Evolutionary conservation across 1,284 basidiomycete species (phyloP).

Genomic region (Mycosarcoma mackinlayi): DNA sequence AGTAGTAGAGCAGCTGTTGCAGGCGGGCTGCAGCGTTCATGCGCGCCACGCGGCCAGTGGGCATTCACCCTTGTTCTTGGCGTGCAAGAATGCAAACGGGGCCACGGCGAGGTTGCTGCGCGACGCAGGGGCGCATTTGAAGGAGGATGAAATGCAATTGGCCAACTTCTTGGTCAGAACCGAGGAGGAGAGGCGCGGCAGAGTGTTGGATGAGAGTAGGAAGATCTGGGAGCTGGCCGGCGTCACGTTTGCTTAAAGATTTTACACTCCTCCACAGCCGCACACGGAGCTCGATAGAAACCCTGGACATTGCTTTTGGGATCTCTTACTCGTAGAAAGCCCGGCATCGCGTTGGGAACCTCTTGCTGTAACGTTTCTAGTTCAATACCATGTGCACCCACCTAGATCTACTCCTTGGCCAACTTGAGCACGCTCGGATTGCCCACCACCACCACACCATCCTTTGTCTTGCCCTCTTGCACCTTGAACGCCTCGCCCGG

Average conservation of each 20-base stretch:
- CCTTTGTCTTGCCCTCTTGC: conserved; percentile 3
- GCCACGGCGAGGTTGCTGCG: conserved; percentile 52
- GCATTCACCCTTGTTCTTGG: conserved; percentile 76
- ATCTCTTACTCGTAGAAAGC: too few species aligned
- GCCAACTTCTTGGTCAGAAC: conserved; percentile 25
- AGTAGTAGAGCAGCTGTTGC: conserved; percentile 76
- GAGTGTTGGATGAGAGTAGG: not conserved
- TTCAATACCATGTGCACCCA: too few species aligned
- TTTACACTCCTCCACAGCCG: not conserved
- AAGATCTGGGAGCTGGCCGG: conserved; percentile 31
- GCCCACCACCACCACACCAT: conserved; percentile 1
- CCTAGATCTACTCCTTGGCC: conserved; percentile 5
- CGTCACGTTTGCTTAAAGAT: conserved; percentile 15
- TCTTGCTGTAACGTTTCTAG: too few species aligned
- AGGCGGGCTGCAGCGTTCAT: conserved; percentile 87
- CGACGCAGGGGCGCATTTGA: conserved; percentile 64
- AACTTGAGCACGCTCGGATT: conserved; percentile 18
- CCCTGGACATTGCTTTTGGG: too few species aligned
- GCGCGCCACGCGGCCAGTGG: conserved; percentile 77
- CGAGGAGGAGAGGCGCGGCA: not conserved
- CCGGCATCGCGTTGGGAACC: too few species aligned
- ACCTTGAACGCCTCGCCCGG: conserved; percentile 20
- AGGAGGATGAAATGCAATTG: conserved; percentile 53
- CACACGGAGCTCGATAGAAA: too few species aligned
- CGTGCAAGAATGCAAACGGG: conserved; percentile 56